phyloP scores from a whole-genome alignment of 2,329 filamentous ascomycete species.

The Fusarium armeniacum region DNA sequence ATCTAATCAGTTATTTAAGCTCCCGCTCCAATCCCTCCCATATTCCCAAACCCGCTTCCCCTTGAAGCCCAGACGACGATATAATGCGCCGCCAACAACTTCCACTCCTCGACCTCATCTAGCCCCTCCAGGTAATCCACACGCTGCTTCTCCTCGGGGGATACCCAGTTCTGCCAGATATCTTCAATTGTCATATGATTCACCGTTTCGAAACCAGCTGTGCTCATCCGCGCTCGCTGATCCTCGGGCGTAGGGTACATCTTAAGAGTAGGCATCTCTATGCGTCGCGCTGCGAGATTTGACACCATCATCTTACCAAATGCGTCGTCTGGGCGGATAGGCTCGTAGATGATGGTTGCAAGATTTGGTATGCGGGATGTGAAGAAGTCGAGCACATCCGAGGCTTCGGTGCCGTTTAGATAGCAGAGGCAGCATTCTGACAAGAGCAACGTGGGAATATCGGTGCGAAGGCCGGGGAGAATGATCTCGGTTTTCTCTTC shows the following conservation, averaged over 20 bases:
- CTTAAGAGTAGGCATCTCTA: slow-evolving; percentile 85
- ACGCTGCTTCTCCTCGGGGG: slow-evolving; percentile 78
- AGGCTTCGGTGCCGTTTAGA: slow-evolving; percentile 75
- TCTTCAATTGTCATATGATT: slow-evolving; percentile 62
- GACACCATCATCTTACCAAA: slow-evolving; percentile 94
- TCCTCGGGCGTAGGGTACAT: slow-evolving; percentile 76
- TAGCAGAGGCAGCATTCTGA: slow-evolving; percentile 98
- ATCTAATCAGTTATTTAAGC: slow-evolving; percentile 2
- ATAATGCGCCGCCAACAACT: slow-evolving; percentile 88
- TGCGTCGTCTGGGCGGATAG: slow-evolving; percentile 83
- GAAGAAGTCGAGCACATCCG: slow-evolving; percentile 75
- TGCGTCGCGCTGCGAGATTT: slow-evolving; percentile 85
- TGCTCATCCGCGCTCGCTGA: slow-evolving; percentile 75
- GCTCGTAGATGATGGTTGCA: slow-evolving; percentile 86
- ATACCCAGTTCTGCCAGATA: slow-evolving; percentile 85
- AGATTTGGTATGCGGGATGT: slow-evolving; percentile 63
- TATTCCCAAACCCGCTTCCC: slow-evolving; percentile 42
- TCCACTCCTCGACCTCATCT: slow-evolving; percentile 96
- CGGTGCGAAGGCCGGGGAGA: slow-evolving; percentile 62
- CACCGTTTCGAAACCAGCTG: slow-evolving; percentile 72
- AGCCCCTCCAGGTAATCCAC: slow-evolving; percentile 86
- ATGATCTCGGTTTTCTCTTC: slow-evolving; percentile 17
- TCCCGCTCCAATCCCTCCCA: slow-evolving; percentile 33
- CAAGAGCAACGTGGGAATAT: slow-evolving; percentile 84
- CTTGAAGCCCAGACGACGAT: slow-evolving; percentile 90